Conservation (phyloP, 306 rosid genomes). For the Quercus robur region DNA sequence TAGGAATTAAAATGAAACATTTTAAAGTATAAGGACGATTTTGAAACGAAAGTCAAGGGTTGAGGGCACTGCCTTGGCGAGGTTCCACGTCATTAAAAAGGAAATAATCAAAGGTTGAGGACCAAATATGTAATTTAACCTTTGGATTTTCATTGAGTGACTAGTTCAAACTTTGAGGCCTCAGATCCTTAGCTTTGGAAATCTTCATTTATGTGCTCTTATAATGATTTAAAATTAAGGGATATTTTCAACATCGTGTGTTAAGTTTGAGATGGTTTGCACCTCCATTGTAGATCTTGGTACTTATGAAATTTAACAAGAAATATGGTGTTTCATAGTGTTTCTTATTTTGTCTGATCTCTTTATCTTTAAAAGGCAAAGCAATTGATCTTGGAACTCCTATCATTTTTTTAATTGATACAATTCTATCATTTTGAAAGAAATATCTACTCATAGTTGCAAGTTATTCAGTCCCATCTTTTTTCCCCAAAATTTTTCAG, state of each 20-base stretch:
- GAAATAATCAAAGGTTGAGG: too few species aligned
- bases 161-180: not conserved
- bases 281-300: not conserved
- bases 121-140: too few species aligned
- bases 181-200: not conserved
- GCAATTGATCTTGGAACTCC: too few species aligned
- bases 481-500: too few species aligned
- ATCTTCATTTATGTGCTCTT: not conserved
- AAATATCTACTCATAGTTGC: not conserved
- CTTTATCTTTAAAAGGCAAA: not conserved
- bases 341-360: not conserved
- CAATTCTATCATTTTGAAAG: not conserved
- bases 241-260: not conserved
- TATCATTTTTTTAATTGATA: too few species aligned
- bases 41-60: too few species aligned
- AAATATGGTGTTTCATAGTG: not conserved
- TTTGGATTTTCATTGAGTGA: not conserved
- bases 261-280: not conserved
- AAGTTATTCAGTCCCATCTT: not conserved
- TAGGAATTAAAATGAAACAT: too few species aligned
- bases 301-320: not conserved
- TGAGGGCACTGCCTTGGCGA: too few species aligned
- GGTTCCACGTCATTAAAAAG: too few species aligned
- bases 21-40: too few species aligned
- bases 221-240: not conserved